Conservation (phyloP, 495 filamentous ascomycete genomes). For the Recurvomyces mirabilis region DNA sequence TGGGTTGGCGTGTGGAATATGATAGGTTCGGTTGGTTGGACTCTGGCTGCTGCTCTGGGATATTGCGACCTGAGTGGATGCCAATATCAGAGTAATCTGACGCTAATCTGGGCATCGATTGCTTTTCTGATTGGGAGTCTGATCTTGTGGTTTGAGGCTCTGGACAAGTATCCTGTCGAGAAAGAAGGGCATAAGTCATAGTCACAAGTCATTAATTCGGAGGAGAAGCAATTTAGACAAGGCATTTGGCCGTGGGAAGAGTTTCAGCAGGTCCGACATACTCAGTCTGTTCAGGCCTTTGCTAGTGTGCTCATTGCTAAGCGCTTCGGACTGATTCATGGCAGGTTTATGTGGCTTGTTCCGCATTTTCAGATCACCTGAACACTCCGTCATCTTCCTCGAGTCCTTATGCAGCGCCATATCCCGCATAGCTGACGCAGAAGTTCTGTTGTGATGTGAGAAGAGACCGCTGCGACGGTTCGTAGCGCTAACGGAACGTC, state of each 20-base stretch:
- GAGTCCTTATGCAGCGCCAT: background rate
- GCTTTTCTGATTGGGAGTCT: constrained; percentile 55
- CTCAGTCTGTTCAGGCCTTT: background rate
- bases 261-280: background rate
- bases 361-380: background rate
- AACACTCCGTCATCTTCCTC: background rate
- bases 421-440: background rate
- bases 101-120: constrained; percentile 45
- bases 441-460: background rate
- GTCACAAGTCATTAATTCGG: too few relatives aligned
- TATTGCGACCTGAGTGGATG: background rate
- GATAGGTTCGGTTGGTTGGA: constrained; percentile 56
- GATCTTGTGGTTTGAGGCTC: constrained; percentile 55
- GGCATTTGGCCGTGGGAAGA: constrained; percentile 1
- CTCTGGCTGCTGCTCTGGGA: constrained; percentile 52
- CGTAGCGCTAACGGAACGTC: background rate
- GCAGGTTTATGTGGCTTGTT: background rate
- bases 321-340: background rate
- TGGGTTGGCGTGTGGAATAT: constrained; percentile 49
- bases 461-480: background rate
- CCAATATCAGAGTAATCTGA: background rate
- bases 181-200: too few relatives aligned
- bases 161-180: constrained; percentile 52
- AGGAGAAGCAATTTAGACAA: too few relatives aligned
- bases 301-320: background rate